Percentiles rank a stretch among this genome's conserved stretches.
These are phyloP conservation scores for Ceratocystis eucalypticola DNA, from an alignment of 2,329 filamentous ascomycete genomes.

Conservation along the genomic window DNA sequence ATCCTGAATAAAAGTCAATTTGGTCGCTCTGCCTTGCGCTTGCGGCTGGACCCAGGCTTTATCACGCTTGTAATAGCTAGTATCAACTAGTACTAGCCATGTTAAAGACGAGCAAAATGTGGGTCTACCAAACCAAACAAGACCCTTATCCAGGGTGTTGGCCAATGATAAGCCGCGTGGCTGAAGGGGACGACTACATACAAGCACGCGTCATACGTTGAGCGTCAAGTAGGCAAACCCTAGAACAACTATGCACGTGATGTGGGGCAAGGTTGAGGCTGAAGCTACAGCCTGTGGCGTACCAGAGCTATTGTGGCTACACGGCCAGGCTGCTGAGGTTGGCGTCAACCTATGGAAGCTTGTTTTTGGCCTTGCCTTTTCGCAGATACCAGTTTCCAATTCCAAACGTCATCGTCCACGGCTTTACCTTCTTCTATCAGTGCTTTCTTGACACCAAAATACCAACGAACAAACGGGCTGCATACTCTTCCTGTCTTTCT, in stretches of 20 bases:
- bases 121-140: not conserved
- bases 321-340: slow-evolving; percentile 18
- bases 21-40: slow-evolving; percentile 14
- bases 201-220: slow-evolving; percentile 8
- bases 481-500: not conserved
- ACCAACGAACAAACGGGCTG: not conserved
- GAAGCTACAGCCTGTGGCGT: slow-evolving; percentile 24
- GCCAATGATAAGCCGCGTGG: slow-evolving; percentile 2
- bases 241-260: not conserved
- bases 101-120: not conserved
- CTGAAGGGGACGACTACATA: not conserved
- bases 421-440: not conserved
- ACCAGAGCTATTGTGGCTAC: slow-evolving; percentile 24
- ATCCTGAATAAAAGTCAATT: not conserved
- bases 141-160: not conserved
- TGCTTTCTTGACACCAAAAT: not conserved
- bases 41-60: slow-evolving; percentile 8
- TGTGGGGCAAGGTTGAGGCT: slow-evolving; percentile 3
- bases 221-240: not conserved
- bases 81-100: not conserved
- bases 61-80: not conserved
- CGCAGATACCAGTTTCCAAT: not conserved
- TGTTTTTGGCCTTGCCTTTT: not conserved
- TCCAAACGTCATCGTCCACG: slow-evolving; percentile 12
- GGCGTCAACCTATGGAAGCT: slow-evolving; percentile 16